Evolutionary conservation across 2,329 filamentous ascomycete species (phyloP).

Genomic region (Aspergillus neotritici): DNA sequence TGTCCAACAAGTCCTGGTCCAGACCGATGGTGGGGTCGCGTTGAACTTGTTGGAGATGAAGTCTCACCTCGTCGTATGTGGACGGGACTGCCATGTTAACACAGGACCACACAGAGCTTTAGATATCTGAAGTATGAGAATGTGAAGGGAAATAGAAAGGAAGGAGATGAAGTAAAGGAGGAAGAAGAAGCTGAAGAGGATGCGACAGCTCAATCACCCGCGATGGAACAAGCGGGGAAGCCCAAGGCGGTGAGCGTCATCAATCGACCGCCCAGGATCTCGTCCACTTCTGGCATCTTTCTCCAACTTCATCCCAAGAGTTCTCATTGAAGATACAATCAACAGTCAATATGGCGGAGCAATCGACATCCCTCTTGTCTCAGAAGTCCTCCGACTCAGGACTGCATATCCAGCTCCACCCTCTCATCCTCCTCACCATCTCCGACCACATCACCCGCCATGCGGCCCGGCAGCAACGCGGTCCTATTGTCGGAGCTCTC

Average conservation of each 20-base stretch:
- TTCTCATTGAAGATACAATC: slow-evolving; percentile 1
- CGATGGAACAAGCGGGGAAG: slow-evolving; percentile 8
- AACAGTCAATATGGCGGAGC: slow-evolving; percentile 44
- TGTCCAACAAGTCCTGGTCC: slow-evolving; percentile 47
- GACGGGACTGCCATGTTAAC: slow-evolving; percentile 31
- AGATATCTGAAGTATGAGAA: background rate
- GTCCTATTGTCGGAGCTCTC: slow-evolving; percentile 79
- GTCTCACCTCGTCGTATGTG: slow-evolving; percentile 31
- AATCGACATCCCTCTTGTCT: slow-evolving; percentile 57
- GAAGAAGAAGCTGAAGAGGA: slow-evolving; percentile 24
- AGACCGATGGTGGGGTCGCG: slow-evolving; percentile 42
- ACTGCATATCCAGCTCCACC: slow-evolving; percentile 79
- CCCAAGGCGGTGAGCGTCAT: background rate
- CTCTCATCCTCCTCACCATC: slow-evolving; percentile 89
- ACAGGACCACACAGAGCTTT: background rate
- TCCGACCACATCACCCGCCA: slow-evolving; percentile 95
- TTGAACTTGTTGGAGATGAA: slow-evolving; percentile 43
- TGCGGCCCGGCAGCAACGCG: slow-evolving; percentile 66
- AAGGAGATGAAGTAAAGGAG: background rate
- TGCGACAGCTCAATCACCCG: slow-evolving; percentile 29
- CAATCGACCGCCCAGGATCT: no score
- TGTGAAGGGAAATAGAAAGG: background rate
- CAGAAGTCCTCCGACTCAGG: slow-evolving; percentile 65
- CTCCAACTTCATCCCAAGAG: slow-evolving; percentile 2
- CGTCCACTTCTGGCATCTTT: background rate